Evolutionary conservation across 495 filamentous ascomycete species (phyloP).

Genomic region (Aspergillus homomorphus): DNA sequence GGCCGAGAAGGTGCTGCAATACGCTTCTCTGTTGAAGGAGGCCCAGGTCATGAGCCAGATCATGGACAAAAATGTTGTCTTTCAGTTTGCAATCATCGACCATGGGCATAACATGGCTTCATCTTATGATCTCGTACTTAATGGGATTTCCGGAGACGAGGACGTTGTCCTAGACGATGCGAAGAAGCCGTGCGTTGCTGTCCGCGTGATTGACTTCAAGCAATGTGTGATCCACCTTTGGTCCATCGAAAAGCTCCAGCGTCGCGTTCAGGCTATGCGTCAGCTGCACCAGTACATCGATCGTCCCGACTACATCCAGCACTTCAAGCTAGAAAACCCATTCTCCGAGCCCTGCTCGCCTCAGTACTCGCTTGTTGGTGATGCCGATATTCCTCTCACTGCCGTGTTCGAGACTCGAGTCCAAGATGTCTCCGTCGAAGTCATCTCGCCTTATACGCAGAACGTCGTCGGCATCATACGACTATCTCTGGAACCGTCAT

Average conservation of each 20-base stretch:
- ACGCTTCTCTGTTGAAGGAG: constrained; percentile 86
- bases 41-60: constrained; percentile 97
- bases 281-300: constrained; percentile 96
- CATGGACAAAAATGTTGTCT: constrained; percentile 89
- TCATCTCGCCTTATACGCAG: constrained; percentile 87
- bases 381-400: constrained; percentile 87
- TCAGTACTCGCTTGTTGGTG: constrained; percentile 87
- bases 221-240: constrained; percentile 84
- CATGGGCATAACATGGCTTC: constrained; percentile 84
- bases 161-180: constrained; percentile 78
- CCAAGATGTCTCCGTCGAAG: constrained; percentile 88
- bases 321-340: constrained; percentile 59
- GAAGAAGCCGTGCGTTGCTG: constrained; percentile 84
- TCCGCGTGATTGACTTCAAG: constrained; percentile 90
- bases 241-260: constrained; percentile 89
- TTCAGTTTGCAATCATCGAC: constrained; percentile 92
- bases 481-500: constrained; percentile 88
- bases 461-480: constrained; percentile 86
- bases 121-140: constrained; percentile 93
- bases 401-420: constrained; percentile 95
- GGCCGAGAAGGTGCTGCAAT: constrained; percentile 87
- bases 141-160: constrained; percentile 86
- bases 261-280: constrained; percentile 84
- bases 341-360: constrained; percentile 88
- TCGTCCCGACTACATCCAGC: constrained; percentile 85